Evolutionary conservation across 441 rosid species (phyloP).

Genomic region (Adansonia madagascariensis): DNA sequence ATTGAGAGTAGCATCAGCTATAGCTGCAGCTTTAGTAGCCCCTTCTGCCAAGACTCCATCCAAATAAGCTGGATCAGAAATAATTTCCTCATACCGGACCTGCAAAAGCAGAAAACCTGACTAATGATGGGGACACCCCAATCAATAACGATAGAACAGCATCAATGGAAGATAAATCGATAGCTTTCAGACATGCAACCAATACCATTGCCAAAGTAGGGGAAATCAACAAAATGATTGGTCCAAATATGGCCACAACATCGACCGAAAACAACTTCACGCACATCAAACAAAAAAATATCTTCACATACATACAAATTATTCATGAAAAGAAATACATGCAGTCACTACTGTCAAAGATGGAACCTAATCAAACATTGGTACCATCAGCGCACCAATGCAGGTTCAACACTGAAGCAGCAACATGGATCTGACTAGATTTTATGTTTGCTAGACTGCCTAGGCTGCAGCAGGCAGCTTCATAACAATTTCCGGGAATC

Average conservation of each 20-base stretch:
- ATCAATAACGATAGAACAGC: slow-evolving; percentile 13
- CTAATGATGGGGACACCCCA: slow-evolving; percentile 25
- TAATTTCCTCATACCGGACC: slow-evolving; percentile 65
- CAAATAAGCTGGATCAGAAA: slow-evolving; percentile 63
- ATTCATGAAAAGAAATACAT: not conserved
- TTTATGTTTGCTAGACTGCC: slow-evolving; percentile 7
- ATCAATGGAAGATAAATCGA: slow-evolving; percentile 15
- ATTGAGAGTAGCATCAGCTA: slow-evolving; percentile 65
- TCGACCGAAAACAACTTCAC: not conserved
- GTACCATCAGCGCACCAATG: slow-evolving; percentile 14
- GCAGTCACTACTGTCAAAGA: not conserved
- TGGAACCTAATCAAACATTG: slow-evolving; percentile 16
- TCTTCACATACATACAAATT: not conserved
- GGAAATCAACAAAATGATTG: not conserved
- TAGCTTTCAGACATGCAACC: slow-evolving; percentile 7
- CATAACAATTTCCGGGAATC: slow-evolving; percentile 8
- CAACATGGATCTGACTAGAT: not conserved
- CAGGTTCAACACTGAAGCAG: slow-evolving; percentile 13
- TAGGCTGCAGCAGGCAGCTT: slow-evolving; percentile 11
- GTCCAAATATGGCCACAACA: not conserved
- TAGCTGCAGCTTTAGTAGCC: slow-evolving; percentile 62
- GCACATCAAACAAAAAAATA: slow-evolving; percentile 11
- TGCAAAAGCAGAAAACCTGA: slow-evolving; percentile 34
- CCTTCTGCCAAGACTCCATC: slow-evolving; percentile 69
- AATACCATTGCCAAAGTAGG: not conserved